Conservation (phyloP, 2,329 filamentous ascomycete species). For the Ophiocordyceps camponoti-floridani region DNA sequence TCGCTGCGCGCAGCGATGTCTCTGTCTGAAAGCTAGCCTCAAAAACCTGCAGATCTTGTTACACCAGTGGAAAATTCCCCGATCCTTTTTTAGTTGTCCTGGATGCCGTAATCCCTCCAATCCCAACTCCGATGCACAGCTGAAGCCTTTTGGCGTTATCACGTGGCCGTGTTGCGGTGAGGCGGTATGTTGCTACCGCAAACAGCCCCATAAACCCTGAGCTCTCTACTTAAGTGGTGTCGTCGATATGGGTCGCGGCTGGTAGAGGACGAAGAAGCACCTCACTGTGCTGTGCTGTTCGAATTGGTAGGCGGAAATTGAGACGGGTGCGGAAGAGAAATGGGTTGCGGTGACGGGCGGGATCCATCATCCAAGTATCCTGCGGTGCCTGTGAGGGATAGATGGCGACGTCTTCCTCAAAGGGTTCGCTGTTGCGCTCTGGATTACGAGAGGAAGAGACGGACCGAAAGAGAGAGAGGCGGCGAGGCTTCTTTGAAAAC, state of each 20-base stretch:
- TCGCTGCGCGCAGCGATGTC: no score
- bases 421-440: neutral
- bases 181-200: no score
- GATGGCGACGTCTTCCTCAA: neutral
- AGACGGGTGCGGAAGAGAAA: constrained; percentile 17
- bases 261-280: neutral
- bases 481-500: constrained; percentile 2
- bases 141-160: no score
- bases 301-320: constrained; percentile 5
- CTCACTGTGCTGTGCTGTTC: neutral
- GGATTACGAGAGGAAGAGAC: constrained; percentile 1
- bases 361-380: neutral
- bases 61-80: no score
- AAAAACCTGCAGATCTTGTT: no score
- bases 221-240: no score
- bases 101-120: no score
- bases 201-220: no score
- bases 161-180: no score
- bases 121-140: no score
- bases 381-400: neutral
- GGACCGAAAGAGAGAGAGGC: constrained; percentile 5
- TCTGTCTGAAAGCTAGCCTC: no score
- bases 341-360: constrained; percentile 8
- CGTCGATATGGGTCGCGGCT: neutral
- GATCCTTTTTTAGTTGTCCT: no score